Evolutionary conservation across 1,284 basidiomycete species (phyloP).

Genomic region (Retiboletus flavoniger): DNA sequence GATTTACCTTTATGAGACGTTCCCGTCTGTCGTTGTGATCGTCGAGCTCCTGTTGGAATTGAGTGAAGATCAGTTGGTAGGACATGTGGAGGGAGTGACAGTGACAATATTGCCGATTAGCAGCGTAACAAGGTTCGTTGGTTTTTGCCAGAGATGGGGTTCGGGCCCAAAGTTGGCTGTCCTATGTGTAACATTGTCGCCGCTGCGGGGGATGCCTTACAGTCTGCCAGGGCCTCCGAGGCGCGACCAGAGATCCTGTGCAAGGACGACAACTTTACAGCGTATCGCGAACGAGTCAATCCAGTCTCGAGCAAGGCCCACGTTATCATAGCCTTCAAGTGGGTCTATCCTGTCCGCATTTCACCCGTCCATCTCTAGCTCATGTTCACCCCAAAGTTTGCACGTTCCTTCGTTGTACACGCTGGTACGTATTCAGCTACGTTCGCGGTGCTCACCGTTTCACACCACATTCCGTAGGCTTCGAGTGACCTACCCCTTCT

Average conservation of each 20-base stretch:
- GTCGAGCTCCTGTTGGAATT: conserved; percentile 71
- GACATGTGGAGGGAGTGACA: conserved; percentile 26
- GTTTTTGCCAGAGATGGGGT: background rate
- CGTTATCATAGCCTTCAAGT: conserved; percentile 74
- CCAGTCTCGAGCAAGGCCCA: conserved; percentile 58
- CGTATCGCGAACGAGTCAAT: background rate
- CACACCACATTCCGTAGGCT: conserved; percentile 45
- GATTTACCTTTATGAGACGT: conserved; percentile 75
- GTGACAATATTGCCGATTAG: background rate
- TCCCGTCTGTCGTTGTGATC: conserved; percentile 74
- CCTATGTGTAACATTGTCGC: conserved; percentile 69
- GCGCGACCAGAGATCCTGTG: conserved; percentile 61
- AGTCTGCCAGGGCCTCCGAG: conserved; percentile 44
- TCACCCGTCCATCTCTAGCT: background rate
- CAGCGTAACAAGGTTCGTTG: background rate
- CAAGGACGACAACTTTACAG: conserved; percentile 54
- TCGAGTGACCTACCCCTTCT: conserved; percentile 50
- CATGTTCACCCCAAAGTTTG: background rate
- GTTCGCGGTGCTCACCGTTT: conserved; percentile 4
- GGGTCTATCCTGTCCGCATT: conserved; percentile 28
- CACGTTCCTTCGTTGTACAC: conserved; percentile 6
- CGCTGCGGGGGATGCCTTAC: conserved; percentile 42
- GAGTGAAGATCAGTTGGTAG: conserved; percentile 47
- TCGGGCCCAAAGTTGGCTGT: conserved; percentile 57
- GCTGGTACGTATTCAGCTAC: conserved; percentile 2